Percentiles rank a stretch among this genome's conserved stretches.
Conservation (phyloP, 371 early-diverging fungal genomes). For the Actinomucor elegans region DNA sequence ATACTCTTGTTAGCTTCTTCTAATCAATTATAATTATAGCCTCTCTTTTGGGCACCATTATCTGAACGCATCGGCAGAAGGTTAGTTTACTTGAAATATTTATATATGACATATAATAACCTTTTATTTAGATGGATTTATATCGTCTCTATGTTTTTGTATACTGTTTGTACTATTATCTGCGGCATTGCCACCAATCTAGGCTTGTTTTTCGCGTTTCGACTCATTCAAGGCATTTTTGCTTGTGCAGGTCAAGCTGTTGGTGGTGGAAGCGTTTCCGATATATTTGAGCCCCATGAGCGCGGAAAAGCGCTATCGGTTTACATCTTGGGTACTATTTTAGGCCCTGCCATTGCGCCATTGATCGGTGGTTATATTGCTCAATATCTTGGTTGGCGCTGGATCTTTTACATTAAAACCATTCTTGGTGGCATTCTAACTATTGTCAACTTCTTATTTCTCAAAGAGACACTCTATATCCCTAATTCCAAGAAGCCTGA, state of each 20-base stretch:
- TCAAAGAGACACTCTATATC: slow-evolving; percentile 54
- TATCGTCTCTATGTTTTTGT: slow-evolving; percentile 11
- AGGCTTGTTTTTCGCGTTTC: slow-evolving; percentile 36
- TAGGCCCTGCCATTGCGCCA: slow-evolving; percentile 58
- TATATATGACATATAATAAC: no score
- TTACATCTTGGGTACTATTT: slow-evolving; percentile 37
- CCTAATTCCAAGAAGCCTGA: slow-evolving; percentile 11
- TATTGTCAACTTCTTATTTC: slow-evolving; percentile 38
- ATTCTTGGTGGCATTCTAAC: slow-evolving; percentile 51
- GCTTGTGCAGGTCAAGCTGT: slow-evolving; percentile 38
- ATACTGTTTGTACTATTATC: slow-evolving; percentile 33
- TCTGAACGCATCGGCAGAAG: slow-evolving; percentile 34
- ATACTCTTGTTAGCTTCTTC: no score
- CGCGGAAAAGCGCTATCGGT: slow-evolving; percentile 43
- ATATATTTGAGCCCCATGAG: slow-evolving; percentile 37
- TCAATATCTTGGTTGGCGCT: slow-evolving; percentile 56
- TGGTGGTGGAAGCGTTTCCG: slow-evolving; percentile 43
- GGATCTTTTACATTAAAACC: slow-evolving; percentile 54
- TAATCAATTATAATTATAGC: no score
- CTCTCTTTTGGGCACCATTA: slow-evolving; percentile 39
- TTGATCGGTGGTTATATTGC: slow-evolving; percentile 56
- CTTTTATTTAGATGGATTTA: no score
- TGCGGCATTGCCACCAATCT: slow-evolving; percentile 32
- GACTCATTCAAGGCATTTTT: slow-evolving; percentile 39
- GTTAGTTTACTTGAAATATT: no score